phyloP scores from a whole-genome alignment of 1,139 yeast species.

The Diutina neorugosa region DNA sequence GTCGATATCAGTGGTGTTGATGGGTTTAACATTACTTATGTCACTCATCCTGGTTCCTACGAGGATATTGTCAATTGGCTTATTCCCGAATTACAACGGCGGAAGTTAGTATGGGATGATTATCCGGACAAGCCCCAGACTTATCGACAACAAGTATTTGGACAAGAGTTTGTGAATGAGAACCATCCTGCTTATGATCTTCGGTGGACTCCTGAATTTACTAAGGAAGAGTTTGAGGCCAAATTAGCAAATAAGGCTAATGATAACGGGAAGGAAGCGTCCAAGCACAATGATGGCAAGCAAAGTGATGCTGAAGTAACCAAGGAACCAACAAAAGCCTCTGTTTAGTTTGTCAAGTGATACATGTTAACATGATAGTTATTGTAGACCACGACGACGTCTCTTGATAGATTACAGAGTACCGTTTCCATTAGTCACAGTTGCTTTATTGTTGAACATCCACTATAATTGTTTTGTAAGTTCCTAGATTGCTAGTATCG shows the following conservation, averaged over 20 bases:
- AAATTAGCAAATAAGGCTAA: not conserved
- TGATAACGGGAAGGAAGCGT: not conserved
- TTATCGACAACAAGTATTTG: constrained; percentile 17
- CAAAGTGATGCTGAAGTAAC: not conserved
- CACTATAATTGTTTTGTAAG: too few species aligned
- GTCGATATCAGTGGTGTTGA: constrained; percentile 21
- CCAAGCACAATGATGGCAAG: not conserved
- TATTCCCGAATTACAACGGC: constrained; percentile 21
- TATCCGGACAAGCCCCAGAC: constrained; percentile 17
- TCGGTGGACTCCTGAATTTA: constrained; percentile 27
- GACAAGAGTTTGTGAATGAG: constrained; percentile 12
- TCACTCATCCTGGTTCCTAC: constrained; percentile 20
- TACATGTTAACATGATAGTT: too few species aligned
- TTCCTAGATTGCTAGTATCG: too few species aligned
- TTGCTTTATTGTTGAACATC: too few species aligned
- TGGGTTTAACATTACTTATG: constrained; percentile 23
- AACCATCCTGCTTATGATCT: constrained; percentile 27
- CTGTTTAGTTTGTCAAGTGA: not conserved
- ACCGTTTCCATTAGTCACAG: too few species aligned
- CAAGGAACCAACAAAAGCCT: not conserved
- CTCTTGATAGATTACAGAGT: too few species aligned
- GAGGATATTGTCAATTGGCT: constrained; percentile 19
- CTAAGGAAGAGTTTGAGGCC: constrained; percentile 24
- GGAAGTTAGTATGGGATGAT: constrained; percentile 22
- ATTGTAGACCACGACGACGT: too few species aligned